phyloP scores from a whole-genome alignment of 495 filamentous ascomycete species.

The Trichoderma erinaceum region DNA sequence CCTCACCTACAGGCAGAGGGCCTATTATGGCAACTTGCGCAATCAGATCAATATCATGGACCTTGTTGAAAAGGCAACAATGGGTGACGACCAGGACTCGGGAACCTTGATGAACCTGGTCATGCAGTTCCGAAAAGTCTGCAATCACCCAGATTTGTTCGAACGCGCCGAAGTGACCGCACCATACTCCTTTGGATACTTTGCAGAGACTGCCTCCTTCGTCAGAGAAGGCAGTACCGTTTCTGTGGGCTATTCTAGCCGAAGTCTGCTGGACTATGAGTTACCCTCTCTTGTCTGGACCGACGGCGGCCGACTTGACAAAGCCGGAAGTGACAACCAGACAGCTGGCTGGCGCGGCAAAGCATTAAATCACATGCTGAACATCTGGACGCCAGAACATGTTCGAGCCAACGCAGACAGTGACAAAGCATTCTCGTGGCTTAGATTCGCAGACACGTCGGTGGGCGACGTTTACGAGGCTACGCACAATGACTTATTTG shows the following conservation, averaged over 20 bases:
- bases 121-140: constrained; percentile 99
- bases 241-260: constrained; percentile 78
- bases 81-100: constrained; percentile 90
- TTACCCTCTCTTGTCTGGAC: constrained; percentile 73
- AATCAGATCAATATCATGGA: constrained; percentile 99
- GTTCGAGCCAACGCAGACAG: constrained; percentile 53
- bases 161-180: constrained; percentile 89
- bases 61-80: constrained; percentile 91
- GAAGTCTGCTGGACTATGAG: constrained; percentile 76
- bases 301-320: constrained; percentile 66
- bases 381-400: constrained; percentile 80
- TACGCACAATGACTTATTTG: constrained; percentile 47
- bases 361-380: constrained; percentile 72
- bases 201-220: constrained; percentile 92
- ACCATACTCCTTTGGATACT: constrained; percentile 72
- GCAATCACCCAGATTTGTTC: constrained; percentile 96
- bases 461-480: constrained; percentile 62
- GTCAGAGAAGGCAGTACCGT: constrained; percentile 78
- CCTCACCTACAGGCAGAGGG: constrained; percentile 94
- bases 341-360: constrained; percentile 69
- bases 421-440: constrained; percentile 74
- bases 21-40: constrained; percentile 80
- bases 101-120: constrained; percentile 98
- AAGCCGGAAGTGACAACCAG: constrained; percentile 67
- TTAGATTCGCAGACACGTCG: constrained; percentile 78